phyloP scores from a whole-genome alignment of 768 basidiomycete genomes.

The Mycena epipterygia region DNA sequence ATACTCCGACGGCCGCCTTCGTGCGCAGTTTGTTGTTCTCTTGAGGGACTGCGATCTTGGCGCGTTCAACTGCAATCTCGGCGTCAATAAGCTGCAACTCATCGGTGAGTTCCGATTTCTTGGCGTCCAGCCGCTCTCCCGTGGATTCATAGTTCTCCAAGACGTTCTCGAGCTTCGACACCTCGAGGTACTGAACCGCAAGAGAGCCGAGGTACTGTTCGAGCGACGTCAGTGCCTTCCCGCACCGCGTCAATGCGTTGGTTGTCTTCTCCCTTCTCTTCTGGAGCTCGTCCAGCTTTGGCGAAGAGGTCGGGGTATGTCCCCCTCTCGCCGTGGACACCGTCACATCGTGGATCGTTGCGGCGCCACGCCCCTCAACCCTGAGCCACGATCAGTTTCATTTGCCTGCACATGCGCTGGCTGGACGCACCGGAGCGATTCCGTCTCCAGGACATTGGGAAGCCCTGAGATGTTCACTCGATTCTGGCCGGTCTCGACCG shows the following conservation, averaged over 20 bases:
- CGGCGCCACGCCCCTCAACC: conserved; percentile 60
- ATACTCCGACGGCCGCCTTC: conserved; percentile 51
- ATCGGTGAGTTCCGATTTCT: conserved; percentile 45
- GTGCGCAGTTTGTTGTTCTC: conserved; percentile 44
- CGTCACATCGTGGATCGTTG: conserved; percentile 62
- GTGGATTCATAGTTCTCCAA: conserved; percentile 50
- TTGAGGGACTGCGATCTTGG: conserved; percentile 30
- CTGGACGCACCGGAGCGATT: conserved; percentile 56
- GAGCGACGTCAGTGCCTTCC: conserved; percentile 45
- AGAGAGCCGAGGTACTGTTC: conserved; percentile 55
- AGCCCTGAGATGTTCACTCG: conserved; percentile 55
- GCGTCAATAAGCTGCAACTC: conserved; percentile 41
- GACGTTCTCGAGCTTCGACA: conserved; percentile 43
- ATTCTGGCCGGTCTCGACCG: conserved; percentile 55
- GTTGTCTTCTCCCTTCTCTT: conserved; percentile 39
- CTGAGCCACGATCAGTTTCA: conserved; percentile 46
- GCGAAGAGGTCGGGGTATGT: conserved; percentile 39
- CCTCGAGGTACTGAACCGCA: conserved; percentile 48
- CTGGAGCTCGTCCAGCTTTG: conserved; percentile 42
- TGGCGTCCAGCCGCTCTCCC: conserved; percentile 50
- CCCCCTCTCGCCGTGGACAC: conserved; percentile 35
- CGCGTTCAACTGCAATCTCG: conserved; percentile 42
- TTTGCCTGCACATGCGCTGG: too few species aligned
- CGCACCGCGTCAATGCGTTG: conserved; percentile 49
- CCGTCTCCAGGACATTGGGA: conserved; percentile 52